Conservation (phyloP, 2,329 filamentous ascomycete genomes). For the Diaporthe capsici region DNA sequence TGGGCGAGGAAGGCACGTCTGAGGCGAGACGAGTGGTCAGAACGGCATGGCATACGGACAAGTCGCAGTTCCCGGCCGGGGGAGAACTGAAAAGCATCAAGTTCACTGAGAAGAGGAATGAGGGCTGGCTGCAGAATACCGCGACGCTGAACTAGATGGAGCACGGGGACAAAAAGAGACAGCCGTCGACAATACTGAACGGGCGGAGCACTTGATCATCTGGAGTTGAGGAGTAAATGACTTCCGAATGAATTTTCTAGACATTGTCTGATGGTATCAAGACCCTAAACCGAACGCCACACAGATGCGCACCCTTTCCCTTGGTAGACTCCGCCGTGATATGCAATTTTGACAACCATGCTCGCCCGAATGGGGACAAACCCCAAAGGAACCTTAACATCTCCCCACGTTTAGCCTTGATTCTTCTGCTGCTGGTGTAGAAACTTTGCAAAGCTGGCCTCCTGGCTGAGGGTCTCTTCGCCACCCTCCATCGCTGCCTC, state of each 20-base stretch:
- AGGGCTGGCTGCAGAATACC: background rate
- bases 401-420: constrained; percentile 15
- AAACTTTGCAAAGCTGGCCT: constrained; percentile 75
- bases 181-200: background rate
- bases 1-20: too few species aligned
- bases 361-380: constrained; percentile 4
- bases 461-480: constrained; percentile 63
- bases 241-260: constrained; percentile 39
- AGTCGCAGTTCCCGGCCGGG: background rate
- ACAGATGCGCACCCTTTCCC: constrained; percentile 42
- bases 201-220: constrained; percentile 18
- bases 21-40: background rate
- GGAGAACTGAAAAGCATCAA: background rate
- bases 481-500: constrained; percentile 78
- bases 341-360: constrained; percentile 45
- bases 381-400: background rate
- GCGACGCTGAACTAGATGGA: background rate
- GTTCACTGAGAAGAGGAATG: background rate
- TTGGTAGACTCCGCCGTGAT: constrained; percentile 24
- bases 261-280: constrained; percentile 46
- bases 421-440: constrained; percentile 59
- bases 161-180: background rate
- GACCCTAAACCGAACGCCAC: constrained; percentile 45
- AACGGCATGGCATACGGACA: background rate
- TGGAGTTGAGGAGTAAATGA: constrained; percentile 39